phyloP scores from a whole-genome alignment of 768 basidiomycete species.

The Pleurotus ostreatus region DNA sequence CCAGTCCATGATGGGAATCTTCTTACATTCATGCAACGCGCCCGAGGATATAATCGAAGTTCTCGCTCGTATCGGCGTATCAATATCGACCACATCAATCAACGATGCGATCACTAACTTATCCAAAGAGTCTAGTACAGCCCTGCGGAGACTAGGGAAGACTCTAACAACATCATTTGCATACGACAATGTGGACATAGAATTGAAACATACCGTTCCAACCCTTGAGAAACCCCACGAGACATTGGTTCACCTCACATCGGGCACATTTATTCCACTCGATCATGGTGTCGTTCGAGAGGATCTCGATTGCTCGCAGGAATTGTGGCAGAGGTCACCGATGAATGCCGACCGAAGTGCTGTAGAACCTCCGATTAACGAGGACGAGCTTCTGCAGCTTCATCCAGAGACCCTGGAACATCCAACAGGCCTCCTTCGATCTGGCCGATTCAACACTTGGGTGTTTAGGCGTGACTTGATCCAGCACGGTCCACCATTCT shows the following conservation, averaged over 20 bases:
- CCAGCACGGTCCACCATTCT: constrained; percentile 19
- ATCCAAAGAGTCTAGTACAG: constrained; percentile 15
- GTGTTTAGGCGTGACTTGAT: constrained; percentile 22
- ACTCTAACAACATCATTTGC: constrained; percentile 23
- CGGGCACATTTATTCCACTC: constrained; percentile 25
- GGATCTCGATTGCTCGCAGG: constrained; percentile 26
- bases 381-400: constrained; percentile 13
- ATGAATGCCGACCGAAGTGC: constrained; percentile 16
- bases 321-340: constrained; percentile 26
- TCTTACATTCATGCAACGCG: constrained; percentile 20
- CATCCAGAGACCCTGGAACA: constrained; percentile 14
- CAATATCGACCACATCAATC: constrained; percentile 19
- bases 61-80: constrained; percentile 25
- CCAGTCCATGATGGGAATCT: not conserved
- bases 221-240: constrained; percentile 22
- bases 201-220: constrained; percentile 23
- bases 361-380: constrained; percentile 6
- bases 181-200: constrained; percentile 42
- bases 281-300: constrained; percentile 15
- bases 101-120: constrained; percentile 19
- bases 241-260: constrained; percentile 28
- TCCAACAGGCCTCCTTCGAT: constrained; percentile 15
- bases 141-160: constrained; percentile 18
- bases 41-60: constrained; percentile 23
- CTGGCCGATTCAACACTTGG: constrained; percentile 23